These are phyloP conservation scores for Platanthera zijinensis DNA, from an alignment of 106 monocot genomes.

Conservation along the genomic window DNA sequence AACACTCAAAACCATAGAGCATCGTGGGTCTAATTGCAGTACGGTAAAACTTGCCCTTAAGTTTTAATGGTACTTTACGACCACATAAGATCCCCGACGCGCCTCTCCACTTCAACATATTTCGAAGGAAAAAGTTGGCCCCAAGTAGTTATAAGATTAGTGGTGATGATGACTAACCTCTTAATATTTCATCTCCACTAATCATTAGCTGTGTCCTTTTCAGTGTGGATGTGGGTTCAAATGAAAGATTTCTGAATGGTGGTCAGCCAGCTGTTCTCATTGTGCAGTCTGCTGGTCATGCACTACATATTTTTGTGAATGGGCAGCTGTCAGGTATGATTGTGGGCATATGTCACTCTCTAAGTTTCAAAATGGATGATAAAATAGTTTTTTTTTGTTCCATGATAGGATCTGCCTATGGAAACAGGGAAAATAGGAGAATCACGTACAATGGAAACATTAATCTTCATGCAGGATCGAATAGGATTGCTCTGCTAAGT, in stretches of 20 bases:
- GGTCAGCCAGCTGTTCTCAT: constrained; percentile 50
- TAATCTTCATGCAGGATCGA: constrained; percentile 83
- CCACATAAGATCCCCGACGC: no score
- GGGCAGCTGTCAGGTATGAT: constrained; percentile 44
- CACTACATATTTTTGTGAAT: constrained; percentile 90
- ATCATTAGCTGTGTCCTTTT: constrained; percentile 4
- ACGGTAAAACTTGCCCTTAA: no score
- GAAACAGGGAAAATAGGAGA: constrained; percentile 60
- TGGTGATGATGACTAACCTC: background rate
- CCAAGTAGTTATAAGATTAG: no score
- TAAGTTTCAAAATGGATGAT: background rate
- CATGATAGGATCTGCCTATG: constrained; percentile 78
- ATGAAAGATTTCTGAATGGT: constrained; percentile 63
- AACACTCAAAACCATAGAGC: no score
- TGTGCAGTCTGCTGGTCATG: constrained; percentile 89
- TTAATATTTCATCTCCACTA: background rate
- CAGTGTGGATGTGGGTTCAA: constrained; percentile 73
- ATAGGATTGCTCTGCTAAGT: constrained; percentile 81
- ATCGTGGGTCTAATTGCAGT: no score
- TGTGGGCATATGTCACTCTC: background rate
- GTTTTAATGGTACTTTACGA: no score
- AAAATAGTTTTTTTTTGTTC: background rate
- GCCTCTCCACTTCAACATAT: no score
- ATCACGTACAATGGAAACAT: constrained; percentile 55
- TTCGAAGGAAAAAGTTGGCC: no score